Base-by-base conservation (phyloP, 176 grass and related monocot genomes). In the Cenchrus purpureus region DNA sequence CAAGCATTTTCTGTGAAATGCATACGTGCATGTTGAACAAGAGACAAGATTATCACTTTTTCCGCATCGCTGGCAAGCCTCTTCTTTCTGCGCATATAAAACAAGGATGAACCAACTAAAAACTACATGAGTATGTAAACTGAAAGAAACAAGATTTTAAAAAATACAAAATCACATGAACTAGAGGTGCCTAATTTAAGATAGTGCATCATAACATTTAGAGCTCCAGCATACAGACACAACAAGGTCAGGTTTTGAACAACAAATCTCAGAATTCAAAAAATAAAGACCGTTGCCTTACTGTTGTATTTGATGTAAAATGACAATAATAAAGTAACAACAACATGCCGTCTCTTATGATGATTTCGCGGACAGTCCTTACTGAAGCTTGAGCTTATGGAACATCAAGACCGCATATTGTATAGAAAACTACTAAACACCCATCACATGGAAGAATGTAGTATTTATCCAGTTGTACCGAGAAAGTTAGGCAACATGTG, bases 21-120 rank as follows among this genome's bases (percentile, higher is more conserved):
- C 73, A 81, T 99, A 99, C 1, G 94, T 94, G 81, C 97, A 99
- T 16, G 97, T 99, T 63, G 87, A 83, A 94, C 97, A 99, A 43
- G 90, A 74, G 65, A 99, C 76, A 43, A 99, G 90, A 83, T 89
- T 91, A 5, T 92, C 97, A 82, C 73, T 85, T 63, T 91, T 43
- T 16, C 92, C 92, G 7, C 97, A 99, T 25, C 53, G 79, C 80
- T 96, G 92, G 90, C 97, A 99, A 53, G 82, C 76, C 84, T 97
- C 97, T 90, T 99, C 94, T 94, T 94, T 97, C 97, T 99, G 79
- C 91, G 82, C 22, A 82, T 48, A 65, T 37, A 77, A 77, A 88
- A 83, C 76, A 62, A 65, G 45, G n/a, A 59, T 50, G 64, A 53
- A 42, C 32, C 50, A 19, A 62, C 19, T 69, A 22, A 86, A 79